Conservation (phyloP, 2,329 filamentous ascomycete genomes). For the Cryphonectria carpinicola region DNA sequence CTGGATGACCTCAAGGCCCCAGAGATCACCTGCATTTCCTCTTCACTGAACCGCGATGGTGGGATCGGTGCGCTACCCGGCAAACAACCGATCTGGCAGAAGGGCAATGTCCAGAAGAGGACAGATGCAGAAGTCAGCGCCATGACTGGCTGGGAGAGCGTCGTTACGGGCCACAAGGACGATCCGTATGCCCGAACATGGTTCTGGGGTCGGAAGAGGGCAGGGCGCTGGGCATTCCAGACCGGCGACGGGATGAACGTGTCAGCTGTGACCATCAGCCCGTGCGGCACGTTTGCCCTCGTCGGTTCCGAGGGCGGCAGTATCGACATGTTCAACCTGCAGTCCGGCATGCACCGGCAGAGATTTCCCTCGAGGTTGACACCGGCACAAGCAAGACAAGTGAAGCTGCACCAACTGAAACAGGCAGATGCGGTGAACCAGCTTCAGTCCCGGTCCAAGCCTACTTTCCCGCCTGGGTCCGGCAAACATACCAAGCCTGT, state of each 20-base stretch:
- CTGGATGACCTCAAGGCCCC: constrained; percentile 84
- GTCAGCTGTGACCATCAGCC: constrained; percentile 82
- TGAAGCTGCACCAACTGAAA: constrained; percentile 67
- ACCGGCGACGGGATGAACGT: constrained; percentile 85
- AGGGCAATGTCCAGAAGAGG: constrained; percentile 66
- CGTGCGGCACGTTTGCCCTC: constrained; percentile 91
- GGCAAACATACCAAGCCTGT: constrained; percentile 81
- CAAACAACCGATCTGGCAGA: constrained; percentile 82
- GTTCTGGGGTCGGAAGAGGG: constrained; percentile 96
- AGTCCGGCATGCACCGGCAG: constrained; percentile 87
- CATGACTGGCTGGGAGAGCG: constrained; percentile 94
- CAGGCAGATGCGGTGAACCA: constrained; percentile 62
- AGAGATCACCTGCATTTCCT: constrained; percentile 88
- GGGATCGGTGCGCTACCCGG: constrained; percentile 86
- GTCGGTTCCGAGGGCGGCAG: constrained; percentile 82
- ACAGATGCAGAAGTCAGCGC: constrained; percentile 72
- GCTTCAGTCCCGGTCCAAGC: constrained; percentile 52
- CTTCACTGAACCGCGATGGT: constrained; percentile 90
- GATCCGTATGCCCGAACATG: constrained; percentile 89
- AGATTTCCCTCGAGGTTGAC: constrained; percentile 82
- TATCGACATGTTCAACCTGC: constrained; percentile 95
- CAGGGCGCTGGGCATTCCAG: constrained; percentile 89
- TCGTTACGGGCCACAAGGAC: constrained; percentile 87
- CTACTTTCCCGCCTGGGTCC: constrained; percentile 55
- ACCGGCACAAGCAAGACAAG: constrained; percentile 75